phyloP scores from a whole-genome alignment of 2,329 filamentous ascomycete genomes.

The Colletotrichum ledebouriae region DNA sequence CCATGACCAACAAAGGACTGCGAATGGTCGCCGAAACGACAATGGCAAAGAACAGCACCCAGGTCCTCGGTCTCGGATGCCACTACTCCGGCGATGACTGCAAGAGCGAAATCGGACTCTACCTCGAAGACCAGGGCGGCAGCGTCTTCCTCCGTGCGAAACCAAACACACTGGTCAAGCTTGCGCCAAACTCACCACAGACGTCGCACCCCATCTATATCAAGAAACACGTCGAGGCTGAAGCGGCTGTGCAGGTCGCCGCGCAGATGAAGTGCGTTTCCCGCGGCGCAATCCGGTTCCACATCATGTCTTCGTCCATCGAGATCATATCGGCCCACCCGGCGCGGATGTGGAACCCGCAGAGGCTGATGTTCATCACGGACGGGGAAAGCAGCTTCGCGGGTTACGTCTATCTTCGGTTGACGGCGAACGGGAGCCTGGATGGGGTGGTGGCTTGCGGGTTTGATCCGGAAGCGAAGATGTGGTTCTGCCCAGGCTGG shows the following conservation, averaged over 20 bases:
- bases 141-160: constrained; percentile 2
- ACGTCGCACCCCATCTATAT: background rate
- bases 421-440: background rate
- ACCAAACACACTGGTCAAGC: background rate
- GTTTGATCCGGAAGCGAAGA: background rate
- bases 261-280: constrained; percentile 3
- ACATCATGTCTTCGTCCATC: background rate
- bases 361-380: constrained; percentile 17
- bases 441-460: constrained; percentile 10
- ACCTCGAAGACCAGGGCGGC: constrained; percentile 8
- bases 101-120: background rate
- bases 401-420: background rate
- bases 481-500: constrained; percentile 11
- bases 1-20: constrained; percentile 15
- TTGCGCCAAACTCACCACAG: background rate
- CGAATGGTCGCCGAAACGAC: background rate
- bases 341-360: constrained; percentile 12
- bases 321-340: constrained; percentile 1
- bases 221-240: background rate
- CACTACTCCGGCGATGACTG: background rate
- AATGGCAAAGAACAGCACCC: background rate
- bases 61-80: background rate
- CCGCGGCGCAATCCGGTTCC: constrained; percentile 2
- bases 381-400: background rate
- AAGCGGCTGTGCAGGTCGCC: background rate